phyloP scores from a whole-genome alignment of 2,329 filamentous ascomycete species.

The Moelleriella libera region DNA sequence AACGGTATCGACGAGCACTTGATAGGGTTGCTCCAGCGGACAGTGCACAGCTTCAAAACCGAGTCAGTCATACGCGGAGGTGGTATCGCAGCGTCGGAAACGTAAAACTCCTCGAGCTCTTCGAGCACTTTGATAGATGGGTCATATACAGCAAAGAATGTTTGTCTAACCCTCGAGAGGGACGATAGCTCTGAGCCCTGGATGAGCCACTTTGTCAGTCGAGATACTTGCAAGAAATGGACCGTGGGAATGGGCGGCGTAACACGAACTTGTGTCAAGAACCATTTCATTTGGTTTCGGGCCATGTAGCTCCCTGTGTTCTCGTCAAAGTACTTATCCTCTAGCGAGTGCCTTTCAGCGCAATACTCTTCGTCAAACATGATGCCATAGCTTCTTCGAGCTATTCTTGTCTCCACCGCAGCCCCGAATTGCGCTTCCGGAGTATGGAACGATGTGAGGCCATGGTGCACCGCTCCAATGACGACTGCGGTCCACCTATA shows the following conservation, averaged over 20 bases:
- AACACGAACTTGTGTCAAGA: conserved; percentile 6
- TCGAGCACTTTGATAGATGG: background rate
- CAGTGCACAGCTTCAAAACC: background rate
- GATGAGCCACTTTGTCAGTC: too few relatives aligned
- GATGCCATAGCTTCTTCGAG: conserved; percentile 15
- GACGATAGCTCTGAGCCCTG: conserved; percentile 1
- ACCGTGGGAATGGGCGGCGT: background rate
- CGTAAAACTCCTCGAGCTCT: background rate
- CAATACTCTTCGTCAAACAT: background rate
- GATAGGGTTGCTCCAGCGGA: background rate
- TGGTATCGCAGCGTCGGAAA: background rate
- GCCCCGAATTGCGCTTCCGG: conserved; percentile 2
- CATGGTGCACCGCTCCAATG: conserved; percentile 16
- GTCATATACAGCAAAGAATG: background rate
- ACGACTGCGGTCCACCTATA: conserved; percentile 20
- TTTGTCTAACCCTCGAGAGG: background rate
- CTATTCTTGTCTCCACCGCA: conserved; percentile 10
- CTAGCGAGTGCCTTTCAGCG: background rate
- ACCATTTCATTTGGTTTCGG: conserved; percentile 13
- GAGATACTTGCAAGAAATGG: too few relatives aligned
- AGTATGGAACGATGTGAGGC: conserved; percentile 3
- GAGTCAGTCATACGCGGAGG: background rate
- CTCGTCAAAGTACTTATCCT: conserved; percentile 7
- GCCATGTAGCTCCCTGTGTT: background rate
- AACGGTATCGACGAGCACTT: background rate